phyloP scores from a whole-genome alignment of 257 asterid genomes.

The Ophiorrhiza pumila region DNA sequence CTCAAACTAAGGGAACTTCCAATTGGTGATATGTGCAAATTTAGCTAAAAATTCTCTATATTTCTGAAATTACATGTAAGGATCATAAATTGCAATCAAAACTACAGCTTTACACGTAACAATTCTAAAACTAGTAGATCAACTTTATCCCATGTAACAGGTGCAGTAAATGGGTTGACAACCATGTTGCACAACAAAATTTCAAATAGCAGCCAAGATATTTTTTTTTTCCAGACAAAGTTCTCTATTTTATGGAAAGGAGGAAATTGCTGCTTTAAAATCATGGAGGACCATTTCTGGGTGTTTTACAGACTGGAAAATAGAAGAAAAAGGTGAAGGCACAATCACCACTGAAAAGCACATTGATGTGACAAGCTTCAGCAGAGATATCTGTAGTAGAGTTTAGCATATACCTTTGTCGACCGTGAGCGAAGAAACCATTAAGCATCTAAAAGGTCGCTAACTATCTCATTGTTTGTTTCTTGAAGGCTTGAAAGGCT shows the following conservation, averaged over 20 bases:
- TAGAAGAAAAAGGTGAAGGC: background rate
- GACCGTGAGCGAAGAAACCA: background rate
- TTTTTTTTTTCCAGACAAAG: background rate
- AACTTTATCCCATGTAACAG: background rate
- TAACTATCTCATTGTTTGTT: conserved; percentile 13
- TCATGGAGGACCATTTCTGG: background rate
- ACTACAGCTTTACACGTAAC: background rate
- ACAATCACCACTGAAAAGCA: background rate
- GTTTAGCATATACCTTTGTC: background rate
- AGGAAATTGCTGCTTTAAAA: background rate
- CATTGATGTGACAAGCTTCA: background rate
- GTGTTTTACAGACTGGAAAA: background rate
- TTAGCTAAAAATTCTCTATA: background rate
- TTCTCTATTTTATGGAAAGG: background rate
- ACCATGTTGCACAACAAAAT: background rate
- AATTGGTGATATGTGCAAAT: background rate
- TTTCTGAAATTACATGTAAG: background rate
- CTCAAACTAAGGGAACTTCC: background rate
- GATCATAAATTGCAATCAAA: background rate
- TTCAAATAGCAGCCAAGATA: background rate
- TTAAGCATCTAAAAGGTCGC: background rate
- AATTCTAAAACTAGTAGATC: background rate
- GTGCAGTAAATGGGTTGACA: background rate
- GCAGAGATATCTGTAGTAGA: background rate
- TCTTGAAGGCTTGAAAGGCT: conserved; percentile 13